Percentiles rank a stretch among this genome's conserved stretches.
These are phyloP conservation scores for Fermentozyma sake DNA, from an alignment of 1,139 yeast genomes.

Conservation along the genomic window DNA sequence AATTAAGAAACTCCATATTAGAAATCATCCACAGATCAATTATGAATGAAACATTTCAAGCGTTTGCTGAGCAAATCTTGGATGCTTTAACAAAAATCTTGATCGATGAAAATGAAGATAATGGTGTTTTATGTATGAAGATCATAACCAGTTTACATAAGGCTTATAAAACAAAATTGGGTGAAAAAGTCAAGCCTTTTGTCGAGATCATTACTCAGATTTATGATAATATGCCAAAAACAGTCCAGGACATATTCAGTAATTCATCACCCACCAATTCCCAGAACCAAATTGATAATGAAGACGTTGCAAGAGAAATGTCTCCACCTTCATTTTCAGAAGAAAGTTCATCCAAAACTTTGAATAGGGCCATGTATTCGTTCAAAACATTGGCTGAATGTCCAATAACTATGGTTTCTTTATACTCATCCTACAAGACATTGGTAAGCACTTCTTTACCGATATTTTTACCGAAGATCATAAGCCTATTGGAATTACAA, in stretches of 20 bases:
- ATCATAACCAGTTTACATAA: slow-evolving; percentile 86
- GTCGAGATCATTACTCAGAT: slow-evolving; percentile 71
- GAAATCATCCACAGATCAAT: slow-evolving; percentile 81
- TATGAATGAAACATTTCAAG: slow-evolving; percentile 77
- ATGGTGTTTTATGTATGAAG: slow-evolving; percentile 89
- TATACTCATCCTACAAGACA: slow-evolving; percentile 82
- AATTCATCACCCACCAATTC: slow-evolving; percentile 2
- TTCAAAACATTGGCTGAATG: slow-evolving; percentile 94
- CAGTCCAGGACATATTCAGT: slow-evolving; percentile 61
- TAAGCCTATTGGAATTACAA: slow-evolving; percentile 69
- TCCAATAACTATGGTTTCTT: slow-evolving; percentile 92
- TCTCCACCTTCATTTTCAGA: slow-evolving; percentile 31
- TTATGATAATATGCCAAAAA: slow-evolving; percentile 74
- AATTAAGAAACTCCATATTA: slow-evolving; percentile 67
- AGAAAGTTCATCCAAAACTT: slow-evolving; percentile 35
- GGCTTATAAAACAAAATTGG: slow-evolving; percentile 66
- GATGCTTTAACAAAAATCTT: slow-evolving; percentile 59
- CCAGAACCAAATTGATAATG: slow-evolving; percentile 7
- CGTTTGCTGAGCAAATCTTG: slow-evolving; percentile 60
- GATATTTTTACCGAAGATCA: slow-evolving; percentile 74
- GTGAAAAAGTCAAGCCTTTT: slow-evolving; percentile 75
- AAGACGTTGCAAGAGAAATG: slow-evolving; percentile 22
- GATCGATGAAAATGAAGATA: slow-evolving; percentile 85
- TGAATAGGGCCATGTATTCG: slow-evolving; percentile 63
- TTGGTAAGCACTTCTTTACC: slow-evolving; percentile 71